Base-by-base conservation (phyloP, 768 basidiomycete species). In the Kwoniella botswanensis region DNA sequence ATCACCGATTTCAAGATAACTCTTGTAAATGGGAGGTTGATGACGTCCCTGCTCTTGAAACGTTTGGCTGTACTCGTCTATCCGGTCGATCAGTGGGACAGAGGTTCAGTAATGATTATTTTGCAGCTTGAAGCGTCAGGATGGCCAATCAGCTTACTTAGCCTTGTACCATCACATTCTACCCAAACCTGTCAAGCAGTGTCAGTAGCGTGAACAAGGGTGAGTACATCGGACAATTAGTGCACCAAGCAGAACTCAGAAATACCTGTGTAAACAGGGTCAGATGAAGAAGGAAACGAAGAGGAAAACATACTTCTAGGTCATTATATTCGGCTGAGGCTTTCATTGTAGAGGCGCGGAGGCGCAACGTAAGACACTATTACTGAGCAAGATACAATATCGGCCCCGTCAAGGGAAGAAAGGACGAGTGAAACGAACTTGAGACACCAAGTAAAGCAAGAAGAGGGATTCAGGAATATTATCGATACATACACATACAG, bases 181-280 rank as follows among this genome's bases (percentile, higher is more conserved):
- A 63, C 68, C 68, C 68, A 63, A 17, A 55, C 68, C 68, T 69
- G 17, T 12, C 9, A 26, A 9, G 2, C 18, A 26, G 26, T 41
- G 35, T 35, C 7, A 35, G 35, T 35, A 35, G 35, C 35, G 35
- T 35, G 6, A 69, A 42, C 35, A 22, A 9, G 3, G 29, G 54
- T 63, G 7, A 63, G 60, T 60, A 22, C 6, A 15, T 35, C 0
- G 21, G 42, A 60, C 29, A 6, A 21, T 56, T 35, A 55, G 54
- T 57, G 6, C 35, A 35, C 35, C 7, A 35, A 35, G 35, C 4
- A 7, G 35, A 6, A 35, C 4, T 6, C 35, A 35, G 35, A 4
- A 0, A 6, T 9, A 35, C 4, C 35, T 9, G 35, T 35, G 7
- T 35, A 6, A 35, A 1, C 35, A 35, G 35, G n/a, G 54, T n/a